phyloP scores from a whole-genome alignment of 192 early-diverging fungal genomes.

The Coemansia pectinata region DNA sequence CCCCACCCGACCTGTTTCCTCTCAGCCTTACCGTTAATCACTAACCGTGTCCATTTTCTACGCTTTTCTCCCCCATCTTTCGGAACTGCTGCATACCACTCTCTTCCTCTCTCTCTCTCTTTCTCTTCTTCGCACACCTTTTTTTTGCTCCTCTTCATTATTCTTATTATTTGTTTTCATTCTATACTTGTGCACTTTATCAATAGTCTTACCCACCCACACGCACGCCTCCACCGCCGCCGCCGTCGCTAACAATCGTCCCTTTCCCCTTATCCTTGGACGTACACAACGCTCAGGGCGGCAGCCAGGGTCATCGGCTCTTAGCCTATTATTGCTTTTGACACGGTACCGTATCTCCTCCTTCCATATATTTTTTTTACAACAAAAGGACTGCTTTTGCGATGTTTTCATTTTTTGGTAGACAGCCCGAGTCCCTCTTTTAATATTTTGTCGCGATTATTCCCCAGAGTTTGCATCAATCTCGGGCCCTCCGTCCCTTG shows the following conservation, averaged over 20 bases:
- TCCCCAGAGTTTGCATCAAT: conserved; percentile 11
- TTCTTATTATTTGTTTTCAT: not conserved
- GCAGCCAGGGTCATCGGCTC: not conserved
- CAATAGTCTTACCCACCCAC: not conserved
- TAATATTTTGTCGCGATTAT: conserved; percentile 4
- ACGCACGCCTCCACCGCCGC: not conserved
- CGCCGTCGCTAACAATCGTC: conserved; percentile 4
- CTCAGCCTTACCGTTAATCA: not conserved
- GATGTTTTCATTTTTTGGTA: not conserved
- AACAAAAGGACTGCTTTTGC: not conserved
- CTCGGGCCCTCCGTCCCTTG: not conserved
- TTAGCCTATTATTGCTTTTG: not conserved
- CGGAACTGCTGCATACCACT: not conserved
- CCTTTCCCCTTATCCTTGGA: not conserved
- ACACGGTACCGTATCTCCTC: conserved; percentile 6
- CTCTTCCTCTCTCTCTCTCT: not conserved
- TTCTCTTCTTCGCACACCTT: not conserved
- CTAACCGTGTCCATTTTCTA: conserved; percentile 3
- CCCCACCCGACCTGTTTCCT: not conserved
- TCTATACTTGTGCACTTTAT: not conserved
- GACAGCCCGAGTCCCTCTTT: not conserved
- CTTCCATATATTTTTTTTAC: not conserved
- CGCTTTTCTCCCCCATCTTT: not conserved
- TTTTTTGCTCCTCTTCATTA: not conserved
- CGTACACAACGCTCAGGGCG: conserved; percentile 3